These are phyloP conservation scores for Glarea lozoyensis DNA, from an alignment of 495 filamentous ascomycete genomes.

Conservation along the genomic window DNA sequence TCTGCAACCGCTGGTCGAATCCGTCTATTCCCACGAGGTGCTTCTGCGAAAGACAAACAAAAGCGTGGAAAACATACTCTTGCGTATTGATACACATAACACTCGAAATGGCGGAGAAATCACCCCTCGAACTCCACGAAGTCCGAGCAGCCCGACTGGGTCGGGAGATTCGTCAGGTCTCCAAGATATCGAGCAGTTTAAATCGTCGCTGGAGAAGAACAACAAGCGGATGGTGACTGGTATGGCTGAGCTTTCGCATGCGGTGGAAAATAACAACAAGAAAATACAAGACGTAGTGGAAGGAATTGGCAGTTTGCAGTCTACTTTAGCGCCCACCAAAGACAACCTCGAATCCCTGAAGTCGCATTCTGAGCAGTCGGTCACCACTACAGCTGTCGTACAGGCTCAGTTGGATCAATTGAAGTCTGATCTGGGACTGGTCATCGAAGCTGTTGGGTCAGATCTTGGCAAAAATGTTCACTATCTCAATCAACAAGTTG, in stretches of 20 bases:
- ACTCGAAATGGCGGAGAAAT: neutral
- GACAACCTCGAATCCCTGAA: constrained; percentile 10
- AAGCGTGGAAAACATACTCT: constrained; percentile 19
- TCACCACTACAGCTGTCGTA: constrained; percentile 10
- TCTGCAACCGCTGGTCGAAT: constrained; percentile 20
- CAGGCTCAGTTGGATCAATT: constrained; percentile 21
- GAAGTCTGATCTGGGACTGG: constrained; percentile 11
- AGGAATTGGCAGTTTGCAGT: constrained; percentile 8
- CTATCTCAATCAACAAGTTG: constrained; percentile 5
- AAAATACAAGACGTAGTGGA: constrained; percentile 11
- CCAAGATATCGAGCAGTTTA: constrained; percentile 8
- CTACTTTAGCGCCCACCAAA: constrained; percentile 7
- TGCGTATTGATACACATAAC: constrained; percentile 11
- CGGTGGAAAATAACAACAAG: constrained; percentile 13
- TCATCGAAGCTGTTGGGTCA: constrained; percentile 11
- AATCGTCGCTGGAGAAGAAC: constrained; percentile 8
- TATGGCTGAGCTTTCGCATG: constrained; percentile 15
- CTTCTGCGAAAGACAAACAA: constrained; percentile 18
- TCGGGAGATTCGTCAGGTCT: neutral
- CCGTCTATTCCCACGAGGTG: constrained; percentile 20
- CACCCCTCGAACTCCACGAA: neutral
- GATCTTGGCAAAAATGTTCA: constrained; percentile 10
- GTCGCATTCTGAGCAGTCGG: constrained; percentile 11
- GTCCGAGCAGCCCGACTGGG: neutral
- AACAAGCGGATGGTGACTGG: constrained; percentile 9